A percentile compares a stretch with the other conserved stretches of the same genome.
These are phyloP conservation scores for Naganishia albida DNA, from an alignment of 1,284 basidiomycete genomes.

Conservation along the genomic window DNA sequence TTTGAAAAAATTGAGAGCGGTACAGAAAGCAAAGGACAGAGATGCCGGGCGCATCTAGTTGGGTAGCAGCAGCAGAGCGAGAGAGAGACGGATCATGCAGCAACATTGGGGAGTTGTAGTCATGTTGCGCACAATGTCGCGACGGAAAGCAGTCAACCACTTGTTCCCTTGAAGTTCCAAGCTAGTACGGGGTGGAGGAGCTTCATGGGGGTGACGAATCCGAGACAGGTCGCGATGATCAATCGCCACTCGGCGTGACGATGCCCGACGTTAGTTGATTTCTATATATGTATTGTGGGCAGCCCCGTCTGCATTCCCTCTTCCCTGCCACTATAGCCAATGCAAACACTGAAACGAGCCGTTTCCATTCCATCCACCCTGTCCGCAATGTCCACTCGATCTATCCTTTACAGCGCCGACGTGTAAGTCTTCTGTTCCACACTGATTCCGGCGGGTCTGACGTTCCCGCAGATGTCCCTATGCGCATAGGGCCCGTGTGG, in stretches of 20 bases:
- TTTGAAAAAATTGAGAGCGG: slow-evolving; percentile 19
- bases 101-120: no score
- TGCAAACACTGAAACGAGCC: slow-evolving; percentile 19
- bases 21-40: slow-evolving; percentile 19
- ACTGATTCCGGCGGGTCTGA: neutral
- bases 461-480: slow-evolving; percentile 18
- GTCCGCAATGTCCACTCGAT: slow-evolving; percentile 9
- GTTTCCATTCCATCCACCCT: slow-evolving; percentile 2
- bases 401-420: slow-evolving; percentile 33
- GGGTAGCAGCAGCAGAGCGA: no score
- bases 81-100: no score
- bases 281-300: neutral
- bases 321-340: neutral
- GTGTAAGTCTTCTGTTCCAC: slow-evolving; percentile 12
- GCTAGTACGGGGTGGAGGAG: no score
- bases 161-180: no score
- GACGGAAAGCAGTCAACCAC: no score
- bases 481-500: slow-evolving; percentile 59
- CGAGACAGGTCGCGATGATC: neutral
- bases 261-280: neutral
- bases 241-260: neutral
- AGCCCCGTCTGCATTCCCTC: neutral
- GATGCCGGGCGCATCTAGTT: slow-evolving; percentile 13
- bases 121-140: no score
- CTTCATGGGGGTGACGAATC: slow-evolving; percentile 1